Base-by-base conservation (phyloP, 441 rosid species). In the Corymbia citriodora region DNA sequence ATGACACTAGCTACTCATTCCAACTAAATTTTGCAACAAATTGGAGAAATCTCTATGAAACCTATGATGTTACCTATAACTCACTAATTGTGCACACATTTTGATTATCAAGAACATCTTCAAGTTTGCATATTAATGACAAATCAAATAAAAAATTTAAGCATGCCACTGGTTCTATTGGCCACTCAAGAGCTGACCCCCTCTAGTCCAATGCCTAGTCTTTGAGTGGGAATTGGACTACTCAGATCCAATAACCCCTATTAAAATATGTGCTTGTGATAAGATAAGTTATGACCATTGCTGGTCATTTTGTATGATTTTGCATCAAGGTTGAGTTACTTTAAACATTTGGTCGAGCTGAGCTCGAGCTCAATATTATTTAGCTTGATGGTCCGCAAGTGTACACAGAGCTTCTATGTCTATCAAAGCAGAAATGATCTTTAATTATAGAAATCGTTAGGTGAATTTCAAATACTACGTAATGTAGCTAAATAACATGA, bases 211-310 rank as follows among this genome's bases (percentile, higher is more conserved):
- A 40, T 40, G 45, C 6, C 45, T 40, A 40, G 45, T 40, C 45
- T 40, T 40, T 40, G 45, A 40, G 45, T 40, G 45, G 45, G 45
- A 40, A 4, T 1, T 40, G 45, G 6, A 40, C 6, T 40, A 1
- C 45, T 4, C 45, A 4, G 6, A 57, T 23, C 63, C 63, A 0
- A 57, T 40, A 0, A 1, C 23, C 13, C 1, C 0, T 57, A 29
- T 3, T 57, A 57, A 57, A 57, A 29, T 57, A 23, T 57, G 1
- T 23, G 25, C 1, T 23, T 10, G 63, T 13, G 25, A 23, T 57
- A 57, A 57, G 63, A 57, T 57, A 2, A 0, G 13, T 3, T 61
- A 29, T 29, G 17, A 61, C 17, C 70, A 27, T 6, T 61, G 16
- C 0, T 61, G 17, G 27, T 13, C 17, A 13, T 13, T 61, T 61